phyloP scores from a whole-genome alignment of 179 eudicot genomes.

The Patellifolia procumbens region DNA sequence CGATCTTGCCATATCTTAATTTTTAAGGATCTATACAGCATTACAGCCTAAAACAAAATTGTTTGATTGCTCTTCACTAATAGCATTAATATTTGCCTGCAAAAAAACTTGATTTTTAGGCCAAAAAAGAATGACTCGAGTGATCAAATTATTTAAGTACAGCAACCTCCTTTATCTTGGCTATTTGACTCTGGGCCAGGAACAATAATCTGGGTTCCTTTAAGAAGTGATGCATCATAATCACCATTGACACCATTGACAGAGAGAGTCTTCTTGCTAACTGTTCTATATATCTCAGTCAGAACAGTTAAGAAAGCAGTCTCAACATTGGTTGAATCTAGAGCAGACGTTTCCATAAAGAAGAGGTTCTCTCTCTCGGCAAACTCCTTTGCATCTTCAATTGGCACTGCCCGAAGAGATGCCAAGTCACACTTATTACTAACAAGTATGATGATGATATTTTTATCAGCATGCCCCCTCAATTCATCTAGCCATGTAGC shows the following conservation, averaged over 20 bases:
- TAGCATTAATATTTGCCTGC: too few species aligned
- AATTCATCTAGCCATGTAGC: constrained; percentile 42
- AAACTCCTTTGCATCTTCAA: constrained; percentile 45
- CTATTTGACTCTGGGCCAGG: too few species aligned
- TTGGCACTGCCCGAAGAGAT: constrained; percentile 37
- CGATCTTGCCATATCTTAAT: too few species aligned
- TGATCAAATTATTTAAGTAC: too few species aligned
- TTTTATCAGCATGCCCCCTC: constrained; percentile 41
- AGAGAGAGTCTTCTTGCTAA: not conserved
- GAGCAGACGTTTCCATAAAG: not conserved
- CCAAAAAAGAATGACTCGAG: too few species aligned
- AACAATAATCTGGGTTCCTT: too few species aligned
- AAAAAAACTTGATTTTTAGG: too few species aligned
- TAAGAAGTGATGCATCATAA: too few species aligned
- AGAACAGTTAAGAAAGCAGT: not conserved
- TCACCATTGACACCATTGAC: not conserved
- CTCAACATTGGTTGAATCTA: not conserved
- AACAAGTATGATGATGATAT: constrained; percentile 37
- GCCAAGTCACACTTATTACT: constrained; percentile 41
- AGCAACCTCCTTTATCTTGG: too few species aligned
- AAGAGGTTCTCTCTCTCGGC: constrained; percentile 34
- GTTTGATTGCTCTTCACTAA: too few species aligned
- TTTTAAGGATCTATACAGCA: too few species aligned
- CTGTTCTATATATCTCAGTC: not conserved
- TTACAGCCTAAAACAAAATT: too few species aligned